Percentiles rank a stretch among this genome's conserved stretches.
Evolutionary conservation across 139 green algal species (phyloP).

Genomic region (Auxenochlorella pyrenoidosa): DNA sequence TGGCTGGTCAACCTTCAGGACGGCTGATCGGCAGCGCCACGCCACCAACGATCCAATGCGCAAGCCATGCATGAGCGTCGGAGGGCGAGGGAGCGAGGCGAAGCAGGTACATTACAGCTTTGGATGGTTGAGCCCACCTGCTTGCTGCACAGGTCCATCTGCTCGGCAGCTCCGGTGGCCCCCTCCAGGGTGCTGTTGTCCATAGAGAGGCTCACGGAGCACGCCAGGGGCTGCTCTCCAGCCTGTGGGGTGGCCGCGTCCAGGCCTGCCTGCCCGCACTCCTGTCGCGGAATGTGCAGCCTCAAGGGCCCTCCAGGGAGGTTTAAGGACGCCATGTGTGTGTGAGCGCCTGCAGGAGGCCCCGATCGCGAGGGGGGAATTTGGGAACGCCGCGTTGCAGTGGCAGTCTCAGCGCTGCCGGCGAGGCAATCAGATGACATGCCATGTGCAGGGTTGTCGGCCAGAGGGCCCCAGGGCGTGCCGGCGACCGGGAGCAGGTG

Average conservation of each 20-base stretch:
- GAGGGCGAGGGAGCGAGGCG: background rate
- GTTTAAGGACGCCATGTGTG: background rate
- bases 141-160: background rate
- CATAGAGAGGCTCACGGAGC: background rate
- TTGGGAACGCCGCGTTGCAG: no score
- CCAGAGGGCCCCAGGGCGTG: no score
- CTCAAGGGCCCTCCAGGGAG: background rate
- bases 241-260: background rate
- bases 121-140: background rate
- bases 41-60: no score
- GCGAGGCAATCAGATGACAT: no score
- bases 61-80: background rate
- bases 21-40: background rate
- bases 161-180: background rate
- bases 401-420: no score
- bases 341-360: background rate
- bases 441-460: no score
- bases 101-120: background rate
- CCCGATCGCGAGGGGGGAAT: no score
- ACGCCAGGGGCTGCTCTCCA: background rate
- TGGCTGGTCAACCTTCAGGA: background rate
- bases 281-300: background rate
- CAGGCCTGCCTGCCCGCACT: background rate
- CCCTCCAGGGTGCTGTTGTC: background rate
- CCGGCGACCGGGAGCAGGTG: no score